phyloP scores from a whole-genome alignment of 2,329 filamentous ascomycete species.

The Dothistroma pini region DNA sequence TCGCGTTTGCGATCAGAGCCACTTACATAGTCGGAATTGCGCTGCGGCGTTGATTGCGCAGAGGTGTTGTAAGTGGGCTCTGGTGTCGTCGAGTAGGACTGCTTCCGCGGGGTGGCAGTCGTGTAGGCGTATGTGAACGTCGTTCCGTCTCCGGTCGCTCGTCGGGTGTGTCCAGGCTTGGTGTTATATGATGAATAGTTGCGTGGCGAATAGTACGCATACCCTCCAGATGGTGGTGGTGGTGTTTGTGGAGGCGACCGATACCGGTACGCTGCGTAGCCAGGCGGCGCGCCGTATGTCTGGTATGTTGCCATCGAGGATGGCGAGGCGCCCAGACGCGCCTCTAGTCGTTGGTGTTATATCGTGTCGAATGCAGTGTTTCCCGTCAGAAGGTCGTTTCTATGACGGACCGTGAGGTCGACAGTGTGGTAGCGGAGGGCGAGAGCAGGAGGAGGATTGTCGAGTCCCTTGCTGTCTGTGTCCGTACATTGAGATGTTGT shows the following conservation, averaged over 20 bases:
- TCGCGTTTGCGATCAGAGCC: slow-evolving; percentile 47
- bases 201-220: slow-evolving; percentile 52
- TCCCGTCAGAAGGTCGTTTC: slow-evolving; percentile 2
- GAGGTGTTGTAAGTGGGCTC: slow-evolving; percentile 39
- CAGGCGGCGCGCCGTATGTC: slow-evolving; percentile 41
- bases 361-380: slow-evolving; percentile 6
- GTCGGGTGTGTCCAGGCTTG: slow-evolving; percentile 50
- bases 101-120: slow-evolving; percentile 25
- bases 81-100: slow-evolving; percentile 22
- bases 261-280: slow-evolving; percentile 49
- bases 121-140: slow-evolving; percentile 45
- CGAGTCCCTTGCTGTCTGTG: slow-evolving; percentile 23
- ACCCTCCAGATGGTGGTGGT: slow-evolving; percentile 37
- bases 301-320: slow-evolving; percentile 35
- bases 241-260: slow-evolving; percentile 49
- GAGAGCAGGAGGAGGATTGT: slow-evolving; percentile 27
- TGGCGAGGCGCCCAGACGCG: slow-evolving; percentile 36
- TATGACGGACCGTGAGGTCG: slow-evolving; percentile 29
- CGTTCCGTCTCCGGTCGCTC: slow-evolving; percentile 52
- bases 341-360: slow-evolving; percentile 25
- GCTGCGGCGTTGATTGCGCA: slow-evolving; percentile 49
- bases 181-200: slow-evolving; percentile 45
- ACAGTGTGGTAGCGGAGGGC: slow-evolving; percentile 30
- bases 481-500: slow-evolving; percentile 30
- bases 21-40: slow-evolving; percentile 64